phyloP scores from a whole-genome alignment of 441 rosid genomes.

The Oxalis stricta region DNA sequence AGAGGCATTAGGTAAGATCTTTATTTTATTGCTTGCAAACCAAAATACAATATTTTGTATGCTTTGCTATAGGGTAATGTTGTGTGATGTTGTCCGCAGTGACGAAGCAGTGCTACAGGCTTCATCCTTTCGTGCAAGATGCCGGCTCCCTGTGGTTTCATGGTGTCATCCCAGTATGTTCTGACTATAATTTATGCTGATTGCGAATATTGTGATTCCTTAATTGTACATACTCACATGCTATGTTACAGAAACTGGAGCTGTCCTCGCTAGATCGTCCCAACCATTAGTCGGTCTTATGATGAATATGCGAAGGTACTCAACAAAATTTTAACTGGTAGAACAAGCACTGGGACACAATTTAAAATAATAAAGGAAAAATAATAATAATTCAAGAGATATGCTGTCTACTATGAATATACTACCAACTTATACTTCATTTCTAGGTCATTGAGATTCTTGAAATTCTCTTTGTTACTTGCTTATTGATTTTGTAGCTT shows the following conservation, averaged over 20 bases:
- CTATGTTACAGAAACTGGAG: slow-evolving; percentile 53
- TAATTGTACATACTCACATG: slow-evolving; percentile 2
- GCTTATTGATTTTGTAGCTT: neutral
- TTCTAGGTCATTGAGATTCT: slow-evolving; percentile 9
- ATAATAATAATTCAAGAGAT: neutral
- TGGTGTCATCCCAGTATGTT: slow-evolving; percentile 92
- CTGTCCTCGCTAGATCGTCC: slow-evolving; percentile 96
- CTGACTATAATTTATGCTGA: slow-evolving; percentile 7
- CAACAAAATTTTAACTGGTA: slow-evolving; percentile 11
- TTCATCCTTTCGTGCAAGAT: slow-evolving; percentile 78
- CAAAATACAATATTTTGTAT: no score
- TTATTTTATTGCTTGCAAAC: no score
- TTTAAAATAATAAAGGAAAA: neutral
- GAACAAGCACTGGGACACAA: no score
- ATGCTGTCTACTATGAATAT: neutral
- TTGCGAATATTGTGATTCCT: neutral
- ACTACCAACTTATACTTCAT: slow-evolving; percentile 7
- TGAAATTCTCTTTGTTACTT: neutral
- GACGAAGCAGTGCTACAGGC: slow-evolving; percentile 86
- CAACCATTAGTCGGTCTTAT: slow-evolving; percentile 95
- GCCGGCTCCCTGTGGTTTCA: slow-evolving; percentile 82
- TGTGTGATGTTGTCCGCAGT: slow-evolving; percentile 29
- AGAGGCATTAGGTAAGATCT: slow-evolving; percentile 65
- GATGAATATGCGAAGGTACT: slow-evolving; percentile 98
- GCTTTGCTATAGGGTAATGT: slow-evolving; percentile 13